A percentile compares a stretch with the other conserved stretches of the same genome.
Conservation (phyloP, 75 land plant genomes). For the Adiantum capillusveneris region DNA sequence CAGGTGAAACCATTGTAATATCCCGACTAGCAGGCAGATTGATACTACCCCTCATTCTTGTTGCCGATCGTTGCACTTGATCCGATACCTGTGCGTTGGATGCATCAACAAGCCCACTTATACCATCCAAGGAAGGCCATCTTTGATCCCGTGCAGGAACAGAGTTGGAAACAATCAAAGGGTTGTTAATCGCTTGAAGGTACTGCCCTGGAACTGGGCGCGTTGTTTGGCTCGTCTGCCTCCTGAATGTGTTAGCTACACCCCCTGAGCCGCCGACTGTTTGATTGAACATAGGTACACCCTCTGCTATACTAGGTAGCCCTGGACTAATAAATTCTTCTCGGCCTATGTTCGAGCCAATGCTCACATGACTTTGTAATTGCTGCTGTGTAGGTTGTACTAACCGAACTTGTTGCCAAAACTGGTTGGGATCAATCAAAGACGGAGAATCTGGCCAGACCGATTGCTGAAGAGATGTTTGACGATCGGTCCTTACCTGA, state of each 20-base stretch:
- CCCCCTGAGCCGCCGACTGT: background rate
- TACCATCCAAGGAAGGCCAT: constrained; percentile 1
- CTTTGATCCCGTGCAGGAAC: constrained; percentile 1
- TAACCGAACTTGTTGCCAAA: too few relatives aligned
- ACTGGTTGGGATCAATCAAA: too few relatives aligned
- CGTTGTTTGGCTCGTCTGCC: background rate
- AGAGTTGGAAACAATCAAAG: background rate
- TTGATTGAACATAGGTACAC: background rate
- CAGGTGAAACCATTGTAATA: background rate
- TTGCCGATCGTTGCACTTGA: background rate
- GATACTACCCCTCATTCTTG: constrained; percentile 1
- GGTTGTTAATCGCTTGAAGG: background rate
- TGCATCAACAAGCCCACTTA: background rate
- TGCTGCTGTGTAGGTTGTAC: too few relatives aligned
- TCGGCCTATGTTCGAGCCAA: too few relatives aligned
- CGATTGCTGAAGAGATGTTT: too few relatives aligned
- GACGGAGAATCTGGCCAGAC: too few relatives aligned
- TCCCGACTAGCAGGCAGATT: background rate
- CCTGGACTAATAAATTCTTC: too few relatives aligned
- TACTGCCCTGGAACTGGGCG: background rate
- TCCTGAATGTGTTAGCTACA: background rate
- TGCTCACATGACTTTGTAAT: too few relatives aligned
- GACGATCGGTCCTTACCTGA: too few relatives aligned
- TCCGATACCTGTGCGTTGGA: background rate
- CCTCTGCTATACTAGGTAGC: background rate